phyloP scores from a whole-genome alignment of 441 rosid genomes.

The Monsonia emarginata region DNA sequence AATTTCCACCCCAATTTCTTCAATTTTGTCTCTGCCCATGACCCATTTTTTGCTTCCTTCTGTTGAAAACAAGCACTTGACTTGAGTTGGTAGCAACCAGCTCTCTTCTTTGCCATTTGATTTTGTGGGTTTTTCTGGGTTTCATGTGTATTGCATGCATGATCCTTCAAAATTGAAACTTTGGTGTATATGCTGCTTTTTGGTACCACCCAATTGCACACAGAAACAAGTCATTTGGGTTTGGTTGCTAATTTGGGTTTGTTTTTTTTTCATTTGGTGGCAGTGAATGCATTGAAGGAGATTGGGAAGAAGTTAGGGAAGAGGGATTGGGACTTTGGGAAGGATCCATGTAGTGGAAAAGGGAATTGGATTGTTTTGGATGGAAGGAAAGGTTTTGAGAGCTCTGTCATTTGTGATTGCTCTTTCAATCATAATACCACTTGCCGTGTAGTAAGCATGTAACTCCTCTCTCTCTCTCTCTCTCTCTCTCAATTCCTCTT shows the following conservation, averaged over 20 bases:
- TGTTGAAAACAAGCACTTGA: no score
- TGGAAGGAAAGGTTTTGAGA: constrained; percentile 33
- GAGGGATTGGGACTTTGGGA: constrained; percentile 54
- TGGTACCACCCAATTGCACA: neutral
- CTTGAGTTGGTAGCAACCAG: no score
- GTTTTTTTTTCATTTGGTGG: neutral
- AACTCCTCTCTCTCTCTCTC: constrained; percentile 5
- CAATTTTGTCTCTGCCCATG: no score
- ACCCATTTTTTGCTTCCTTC: neutral
- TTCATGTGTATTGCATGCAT: neutral
- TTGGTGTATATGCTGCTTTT: neutral
- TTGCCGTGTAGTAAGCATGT: constrained; percentile 63
- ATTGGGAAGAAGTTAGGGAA: constrained; percentile 59
- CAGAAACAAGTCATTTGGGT: neutral
- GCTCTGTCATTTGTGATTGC: constrained; percentile 48
- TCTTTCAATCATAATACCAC: constrained; percentile 32
- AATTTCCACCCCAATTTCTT: neutral
- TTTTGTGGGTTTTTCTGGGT: neutral
- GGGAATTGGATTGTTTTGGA: constrained; percentile 41
- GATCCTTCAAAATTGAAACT: neutral
- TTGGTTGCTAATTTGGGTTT: neutral
- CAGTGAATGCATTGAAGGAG: constrained; percentile 58
- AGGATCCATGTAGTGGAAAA: constrained; percentile 67
- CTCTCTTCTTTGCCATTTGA: neutral
- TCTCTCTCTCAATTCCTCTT: neutral